Conservation (phyloP, 805 yeast genomes). For the Zygosaccharomyces rouxii region DNA sequence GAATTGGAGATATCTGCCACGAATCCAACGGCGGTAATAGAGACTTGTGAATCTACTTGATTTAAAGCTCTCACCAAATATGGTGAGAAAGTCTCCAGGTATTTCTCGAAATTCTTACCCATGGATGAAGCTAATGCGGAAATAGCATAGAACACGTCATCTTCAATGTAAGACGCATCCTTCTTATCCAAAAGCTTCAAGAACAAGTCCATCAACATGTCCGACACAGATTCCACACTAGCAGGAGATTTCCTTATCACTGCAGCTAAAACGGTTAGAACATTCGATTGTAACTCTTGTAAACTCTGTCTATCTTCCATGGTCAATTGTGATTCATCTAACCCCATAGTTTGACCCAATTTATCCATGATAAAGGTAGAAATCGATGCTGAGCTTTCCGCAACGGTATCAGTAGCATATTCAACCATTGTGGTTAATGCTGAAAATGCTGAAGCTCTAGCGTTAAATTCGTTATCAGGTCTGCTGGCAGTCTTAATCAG, state of each 20-base stretch:
- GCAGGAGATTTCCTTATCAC: conserved; percentile 75
- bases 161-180: conserved; percentile 74
- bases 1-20: conserved; percentile 94
- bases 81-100: conserved; percentile 80
- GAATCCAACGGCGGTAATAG: conserved; percentile 88
- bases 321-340: conserved; percentile 54
- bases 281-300: conserved; percentile 84
- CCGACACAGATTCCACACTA: conserved; percentile 65
- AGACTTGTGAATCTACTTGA: conserved; percentile 77
- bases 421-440: conserved; percentile 80
- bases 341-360: conserved; percentile 61
- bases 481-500: conserved; percentile 66
- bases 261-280: conserved; percentile 72
- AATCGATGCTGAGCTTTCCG: conserved; percentile 62
- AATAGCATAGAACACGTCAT: conserved; percentile 88
- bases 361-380: conserved; percentile 72
- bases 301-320: conserved; percentile 71
- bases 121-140: conserved; percentile 84
- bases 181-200: conserved; percentile 60
- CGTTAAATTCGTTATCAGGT: conserved; percentile 75
- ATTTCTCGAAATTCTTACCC: conserved; percentile 64
- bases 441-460: conserved; percentile 96
- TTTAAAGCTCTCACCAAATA: conserved; percentile 72
- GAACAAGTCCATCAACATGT: conserved; percentile 78
- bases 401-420: conserved; percentile 65